These are phyloP conservation scores for Chlorella sp. DNA, from an alignment of 139 green algal species.

Conservation along the genomic window DNA sequence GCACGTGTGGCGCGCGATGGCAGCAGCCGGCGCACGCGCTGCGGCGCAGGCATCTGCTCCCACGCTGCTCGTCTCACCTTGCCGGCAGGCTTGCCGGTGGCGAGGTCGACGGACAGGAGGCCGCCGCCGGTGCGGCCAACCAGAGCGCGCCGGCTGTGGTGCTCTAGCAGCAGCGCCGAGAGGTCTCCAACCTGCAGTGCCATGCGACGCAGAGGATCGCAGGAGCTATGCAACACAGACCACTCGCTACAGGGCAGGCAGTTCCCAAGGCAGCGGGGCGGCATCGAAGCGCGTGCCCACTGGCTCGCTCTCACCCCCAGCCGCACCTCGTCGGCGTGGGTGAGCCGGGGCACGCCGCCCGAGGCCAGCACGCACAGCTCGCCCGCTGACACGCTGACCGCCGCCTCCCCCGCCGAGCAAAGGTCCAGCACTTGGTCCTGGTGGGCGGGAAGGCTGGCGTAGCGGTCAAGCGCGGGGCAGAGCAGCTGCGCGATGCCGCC, in stretches of 20 bases:
- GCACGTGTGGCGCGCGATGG: no score
- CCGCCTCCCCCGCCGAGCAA: slow-evolving; percentile 40
- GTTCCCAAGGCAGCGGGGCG: background rate
- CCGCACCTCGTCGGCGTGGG: slow-evolving; percentile 28
- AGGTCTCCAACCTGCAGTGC: slow-evolving; percentile 32
- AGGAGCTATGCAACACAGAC: background rate
- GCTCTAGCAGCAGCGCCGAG: slow-evolving; percentile 29
- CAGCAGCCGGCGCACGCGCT: slow-evolving; percentile 13
- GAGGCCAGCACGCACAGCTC: slow-evolving; percentile 35
- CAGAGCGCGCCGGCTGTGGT: slow-evolving; percentile 7
- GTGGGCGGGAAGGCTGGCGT: slow-evolving; percentile 48
- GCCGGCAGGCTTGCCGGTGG: slow-evolving; percentile 10
- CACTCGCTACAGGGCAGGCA: background rate
- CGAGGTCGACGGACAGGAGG: slow-evolving; percentile 39
- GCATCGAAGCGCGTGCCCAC: background rate
- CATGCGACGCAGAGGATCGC: background rate
- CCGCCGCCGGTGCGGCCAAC: slow-evolving; percentile 33
- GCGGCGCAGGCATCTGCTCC: slow-evolving; percentile 5
- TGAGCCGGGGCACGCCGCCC: slow-evolving; percentile 37
- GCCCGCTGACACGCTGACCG: slow-evolving; percentile 38
- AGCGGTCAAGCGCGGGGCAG: slow-evolving; percentile 45
- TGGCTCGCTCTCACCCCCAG: background rate
- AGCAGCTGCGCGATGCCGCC: slow-evolving; percentile 48
- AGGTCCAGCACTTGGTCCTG: slow-evolving; percentile 39
- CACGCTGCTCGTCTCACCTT: slow-evolving; percentile 9